Percentiles rank a stretch among this genome's conserved stretches.
These are phyloP conservation scores for Cephalotrichum gorgonifer DNA, from an alignment of 2,329 filamentous ascomycete genomes.

Conservation along the genomic window DNA sequence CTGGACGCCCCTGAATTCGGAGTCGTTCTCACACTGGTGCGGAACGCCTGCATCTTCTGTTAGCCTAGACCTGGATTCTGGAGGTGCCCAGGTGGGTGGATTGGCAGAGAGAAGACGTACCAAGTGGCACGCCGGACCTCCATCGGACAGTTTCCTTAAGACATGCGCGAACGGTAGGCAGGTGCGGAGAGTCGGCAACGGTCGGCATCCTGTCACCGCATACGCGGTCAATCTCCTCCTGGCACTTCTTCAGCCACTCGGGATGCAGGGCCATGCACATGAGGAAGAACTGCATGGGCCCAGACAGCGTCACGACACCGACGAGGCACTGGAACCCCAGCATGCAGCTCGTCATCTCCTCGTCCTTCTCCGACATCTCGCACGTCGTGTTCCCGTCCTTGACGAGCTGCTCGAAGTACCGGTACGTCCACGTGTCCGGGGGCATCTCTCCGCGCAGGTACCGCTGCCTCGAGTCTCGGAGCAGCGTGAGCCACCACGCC, in stretches of 20 bases:
- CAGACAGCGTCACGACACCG: conserved; percentile 37
- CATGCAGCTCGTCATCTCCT: conserved; percentile 38
- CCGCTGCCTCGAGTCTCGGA: conserved; percentile 28
- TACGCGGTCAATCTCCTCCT: conserved; percentile 47
- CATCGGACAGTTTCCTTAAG: conserved; percentile 50
- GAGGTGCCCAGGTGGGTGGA: background rate
- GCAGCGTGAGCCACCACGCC: conserved; percentile 33
- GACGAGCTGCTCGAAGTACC: conserved; percentile 34
- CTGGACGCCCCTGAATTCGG: conserved; percentile 33
- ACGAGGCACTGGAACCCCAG: conserved; percentile 40
- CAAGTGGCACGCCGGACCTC: conserved; percentile 44
- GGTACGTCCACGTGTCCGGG: conserved; percentile 33
- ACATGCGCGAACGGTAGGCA: conserved; percentile 43
- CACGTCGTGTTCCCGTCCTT: conserved; percentile 26
- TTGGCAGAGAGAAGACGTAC: conserved; percentile 16
- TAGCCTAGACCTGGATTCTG: background rate
- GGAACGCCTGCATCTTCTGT: conserved; percentile 27
- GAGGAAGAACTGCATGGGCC: conserved; percentile 38
- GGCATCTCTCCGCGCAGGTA: conserved; percentile 29
- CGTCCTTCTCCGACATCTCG: conserved; percentile 29
- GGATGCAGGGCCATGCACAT: conserved; percentile 43
- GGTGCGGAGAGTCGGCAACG: conserved; percentile 34
- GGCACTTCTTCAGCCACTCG: conserved; percentile 39
- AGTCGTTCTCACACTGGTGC: conserved; percentile 35
- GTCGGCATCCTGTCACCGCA: conserved; percentile 43